Conservation (phyloP, 805 yeast species). For the Torulaspora microellipsoides region DNA sequence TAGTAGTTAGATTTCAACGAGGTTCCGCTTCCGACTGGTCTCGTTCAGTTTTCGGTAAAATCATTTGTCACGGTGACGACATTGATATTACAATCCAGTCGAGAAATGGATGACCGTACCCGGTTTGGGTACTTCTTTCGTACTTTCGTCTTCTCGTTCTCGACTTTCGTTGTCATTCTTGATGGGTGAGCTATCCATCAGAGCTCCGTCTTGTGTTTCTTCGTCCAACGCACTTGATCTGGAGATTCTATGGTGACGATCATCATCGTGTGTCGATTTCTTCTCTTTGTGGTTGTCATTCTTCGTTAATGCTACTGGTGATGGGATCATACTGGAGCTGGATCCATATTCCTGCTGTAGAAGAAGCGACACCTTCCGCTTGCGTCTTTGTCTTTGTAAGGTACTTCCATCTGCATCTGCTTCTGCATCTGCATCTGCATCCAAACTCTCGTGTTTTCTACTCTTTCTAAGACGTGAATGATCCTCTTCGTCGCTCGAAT, state of each 20-base stretch:
- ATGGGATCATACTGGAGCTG: conserved; percentile 29
- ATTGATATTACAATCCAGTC: conserved; percentile 2
- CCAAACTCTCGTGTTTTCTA: neutral
- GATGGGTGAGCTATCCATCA: conserved; percentile 23
- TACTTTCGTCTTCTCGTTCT: conserved; percentile 17
- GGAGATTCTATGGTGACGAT: neutral
- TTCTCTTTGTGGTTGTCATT: neutral
- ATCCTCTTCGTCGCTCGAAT: conserved; percentile 29
- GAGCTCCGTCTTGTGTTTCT: neutral
- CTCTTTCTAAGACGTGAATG: conserved; percentile 3
- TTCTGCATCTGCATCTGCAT: neutral
- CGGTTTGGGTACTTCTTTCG: conserved; percentile 22
- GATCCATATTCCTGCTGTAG: conserved; percentile 34
- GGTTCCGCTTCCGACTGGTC: no score
- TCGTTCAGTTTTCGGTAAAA: no score
- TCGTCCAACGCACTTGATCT: neutral
- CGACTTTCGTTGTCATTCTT: conserved; percentile 7
- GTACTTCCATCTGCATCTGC: conserved; percentile 25
- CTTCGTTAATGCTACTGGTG: conserved; percentile 17
- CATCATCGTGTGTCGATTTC: conserved; percentile 5
- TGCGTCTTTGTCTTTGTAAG: conserved; percentile 28
- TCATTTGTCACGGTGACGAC: no score
- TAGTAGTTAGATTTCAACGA: no score
- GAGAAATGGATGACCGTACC: conserved; percentile 27
- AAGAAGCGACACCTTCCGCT: conserved; percentile 31